Percentiles rank a stretch among this genome's conserved stretches.
phyloP scores from a whole-genome alignment of 2,329 filamentous ascomycete genomes.

The Annulohypoxylon truncatum region DNA sequence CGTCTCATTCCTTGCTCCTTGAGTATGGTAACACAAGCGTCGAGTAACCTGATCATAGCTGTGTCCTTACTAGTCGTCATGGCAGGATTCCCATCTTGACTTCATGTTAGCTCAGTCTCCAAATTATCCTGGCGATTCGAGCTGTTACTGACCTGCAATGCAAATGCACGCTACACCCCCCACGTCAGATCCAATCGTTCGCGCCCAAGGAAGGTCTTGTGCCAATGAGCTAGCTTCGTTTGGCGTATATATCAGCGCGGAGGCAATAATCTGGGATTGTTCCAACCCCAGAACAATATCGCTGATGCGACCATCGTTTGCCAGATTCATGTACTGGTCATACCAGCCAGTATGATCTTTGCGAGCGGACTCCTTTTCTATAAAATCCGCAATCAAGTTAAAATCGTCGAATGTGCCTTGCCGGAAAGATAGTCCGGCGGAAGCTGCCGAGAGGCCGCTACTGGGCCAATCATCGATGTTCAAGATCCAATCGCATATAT shows the following conservation, averaged over 20 bases:
- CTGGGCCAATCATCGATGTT: constrained; percentile 62
- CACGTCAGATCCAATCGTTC: constrained; percentile 61
- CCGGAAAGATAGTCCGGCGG: constrained; percentile 58
- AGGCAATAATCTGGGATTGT: constrained; percentile 61
- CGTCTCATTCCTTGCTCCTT: constrained; percentile 62
- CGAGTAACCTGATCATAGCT: constrained; percentile 65
- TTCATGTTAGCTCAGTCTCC: constrained; percentile 33
- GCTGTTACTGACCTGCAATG: constrained; percentile 61
- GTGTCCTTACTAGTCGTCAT: constrained; percentile 59
- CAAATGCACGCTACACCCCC: constrained; percentile 72
- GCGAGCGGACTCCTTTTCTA: constrained; percentile 59
- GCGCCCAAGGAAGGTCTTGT: constrained; percentile 67
- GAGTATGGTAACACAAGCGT: constrained; percentile 62
- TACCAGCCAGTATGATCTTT: constrained; percentile 67
- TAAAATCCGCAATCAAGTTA: constrained; percentile 60
- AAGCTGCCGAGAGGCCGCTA: constrained; percentile 52
- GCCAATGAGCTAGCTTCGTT: constrained; percentile 59
- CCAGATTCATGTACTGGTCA: constrained; percentile 67
- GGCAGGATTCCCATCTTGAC: constrained; percentile 57
- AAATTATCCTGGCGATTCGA: neutral
- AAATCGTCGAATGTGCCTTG: constrained; percentile 60
- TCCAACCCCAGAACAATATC: constrained; percentile 67
- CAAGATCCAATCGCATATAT: constrained; percentile 66
- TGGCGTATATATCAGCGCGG: constrained; percentile 66
- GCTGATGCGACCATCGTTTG: constrained; percentile 59